Evolutionary conservation across 768 basidiomycete species (phyloP), one percentile per base, ranked within the genome.

Genomic region (Kwoniella pini): DNA sequence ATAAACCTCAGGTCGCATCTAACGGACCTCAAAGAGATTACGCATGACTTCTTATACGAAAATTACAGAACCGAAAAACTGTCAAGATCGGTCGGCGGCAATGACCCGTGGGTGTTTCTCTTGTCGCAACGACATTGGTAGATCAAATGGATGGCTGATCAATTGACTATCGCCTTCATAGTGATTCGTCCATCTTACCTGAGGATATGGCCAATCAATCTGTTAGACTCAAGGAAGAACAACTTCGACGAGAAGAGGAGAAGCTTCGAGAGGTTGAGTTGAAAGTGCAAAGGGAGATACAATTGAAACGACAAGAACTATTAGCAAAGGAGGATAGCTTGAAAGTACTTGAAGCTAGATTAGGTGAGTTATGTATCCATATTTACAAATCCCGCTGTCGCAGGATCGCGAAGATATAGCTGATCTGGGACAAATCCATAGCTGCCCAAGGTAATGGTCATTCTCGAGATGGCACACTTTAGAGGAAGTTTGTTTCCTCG

Each of bases 181-280:
- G 70, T 15, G 70, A 93, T 67, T 87, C 89, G 45, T 93, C 91
- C 13, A 90, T 98, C 69, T 84, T 91, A 19, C 94, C 96, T 0
- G 94, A 97, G 79, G 96, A 98, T 74, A 85, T 99, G 68, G 96
- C 96, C 17, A 92, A 87, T 54, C 96, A 98, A 80, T 91, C 88
- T 62, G 93, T 97, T 45, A 89, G 95, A 57, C 87, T 98, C 82
- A 98, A 98, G 82, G 96, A 98, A 81, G 96, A 99, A 78, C 96
- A 98, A 78, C 87, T 99, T 60, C 88, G 94, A 70, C 83, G 90
- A 62, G 96, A 99, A 79, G 93, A 96, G 82, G 92, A 96, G 83
- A 95, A 95, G 87, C 84, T 99, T 67, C 91, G 95, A 64, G 96
- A 99, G 81, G 90, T 97, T 79, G 96, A 99, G 79, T 85, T 97